These are phyloP conservation scores for Tetrastigma voinierianum DNA, from an alignment of 164 flowering plant genomes.

Conservation along the genomic window DNA sequence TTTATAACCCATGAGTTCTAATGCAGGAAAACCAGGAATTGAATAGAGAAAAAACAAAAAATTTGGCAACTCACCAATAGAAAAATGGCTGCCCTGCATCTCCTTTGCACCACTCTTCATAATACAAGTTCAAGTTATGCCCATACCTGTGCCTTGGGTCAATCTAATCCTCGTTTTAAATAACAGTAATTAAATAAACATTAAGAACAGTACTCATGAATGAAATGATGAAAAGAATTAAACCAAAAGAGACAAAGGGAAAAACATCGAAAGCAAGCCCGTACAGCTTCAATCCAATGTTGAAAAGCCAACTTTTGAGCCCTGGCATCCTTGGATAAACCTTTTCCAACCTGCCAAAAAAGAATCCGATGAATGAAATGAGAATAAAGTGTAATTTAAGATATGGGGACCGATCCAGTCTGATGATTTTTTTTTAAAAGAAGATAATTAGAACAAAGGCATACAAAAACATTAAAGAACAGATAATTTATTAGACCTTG, in stretches of 20 bases:
- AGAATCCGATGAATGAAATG: not conserved
- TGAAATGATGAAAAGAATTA: not conserved
- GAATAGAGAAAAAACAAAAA: not conserved
- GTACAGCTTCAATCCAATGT: constrained; percentile 55
- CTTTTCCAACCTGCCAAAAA: constrained; percentile 41
- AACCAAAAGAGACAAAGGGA: not conserved
- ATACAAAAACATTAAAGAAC: not conserved
- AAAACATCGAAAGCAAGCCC: not conserved
- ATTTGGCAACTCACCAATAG: constrained; percentile 28
- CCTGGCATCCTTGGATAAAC: constrained; percentile 34
- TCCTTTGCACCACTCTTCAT: constrained; percentile 31
- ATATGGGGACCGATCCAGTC: too few relatives aligned
- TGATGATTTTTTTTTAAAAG: too few relatives aligned
- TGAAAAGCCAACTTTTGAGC: constrained; percentile 41
- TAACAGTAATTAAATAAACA: not conserved
- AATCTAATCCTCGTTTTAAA: constrained; percentile 22
- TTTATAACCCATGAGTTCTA: not conserved
- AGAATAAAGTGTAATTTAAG: not conserved
- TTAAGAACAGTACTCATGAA: not conserved
- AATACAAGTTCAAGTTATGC: constrained; percentile 34
- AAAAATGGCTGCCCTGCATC: constrained; percentile 41
- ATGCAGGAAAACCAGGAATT: too few relatives aligned
- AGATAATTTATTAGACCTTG: constrained; percentile 50
- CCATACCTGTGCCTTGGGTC: constrained; percentile 52
- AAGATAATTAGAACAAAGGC: too few relatives aligned